Evolutionary conservation across 2,329 filamentous ascomycete genomes (phyloP).

Genomic region (Fusarium floridanum): DNA sequence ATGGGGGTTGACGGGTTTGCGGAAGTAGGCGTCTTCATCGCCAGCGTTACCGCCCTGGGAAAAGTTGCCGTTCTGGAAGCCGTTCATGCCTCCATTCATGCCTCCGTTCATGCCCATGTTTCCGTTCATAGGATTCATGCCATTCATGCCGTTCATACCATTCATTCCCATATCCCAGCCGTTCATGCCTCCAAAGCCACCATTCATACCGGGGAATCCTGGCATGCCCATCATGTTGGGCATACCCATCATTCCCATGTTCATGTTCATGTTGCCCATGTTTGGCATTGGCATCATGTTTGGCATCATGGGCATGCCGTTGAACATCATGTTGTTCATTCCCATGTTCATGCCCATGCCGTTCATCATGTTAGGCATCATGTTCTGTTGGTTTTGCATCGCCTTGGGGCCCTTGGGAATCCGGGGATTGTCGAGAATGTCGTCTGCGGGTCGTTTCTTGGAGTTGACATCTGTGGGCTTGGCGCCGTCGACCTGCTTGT

Average conservation of each 20-base stretch:
- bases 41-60: constrained; percentile 64
- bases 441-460: constrained; percentile 88
- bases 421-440: constrained; percentile 73
- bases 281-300: constrained; percentile 56
- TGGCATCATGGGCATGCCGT: constrained; percentile 57
- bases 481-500: constrained; percentile 48
- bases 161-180: constrained; percentile 47
- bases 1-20: constrained; percentile 95
- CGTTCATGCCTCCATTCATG: constrained; percentile 47
- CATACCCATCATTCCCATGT: constrained; percentile 50
- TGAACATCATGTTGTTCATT: constrained; percentile 56
- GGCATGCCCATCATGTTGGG: constrained; percentile 52
- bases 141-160: constrained; percentile 41
- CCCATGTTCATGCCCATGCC: constrained; percentile 58
- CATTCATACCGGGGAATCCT: constrained; percentile 48
- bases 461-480: constrained; percentile 55
- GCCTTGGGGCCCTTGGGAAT: constrained; percentile 75
- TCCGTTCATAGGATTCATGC: constrained; percentile 50
- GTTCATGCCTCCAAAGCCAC: constrained; percentile 44
- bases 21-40: constrained; percentile 93
- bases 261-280: constrained; percentile 55
- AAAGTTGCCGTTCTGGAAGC: constrained; percentile 57
- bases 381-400: constrained; percentile 69
- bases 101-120: constrained; percentile 49
- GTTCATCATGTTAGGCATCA: constrained; percentile 63